These are phyloP conservation scores for Wickerhamiella slavikovae DNA, from an alignment of 805 yeast species.

Conservation along the genomic window DNA sequence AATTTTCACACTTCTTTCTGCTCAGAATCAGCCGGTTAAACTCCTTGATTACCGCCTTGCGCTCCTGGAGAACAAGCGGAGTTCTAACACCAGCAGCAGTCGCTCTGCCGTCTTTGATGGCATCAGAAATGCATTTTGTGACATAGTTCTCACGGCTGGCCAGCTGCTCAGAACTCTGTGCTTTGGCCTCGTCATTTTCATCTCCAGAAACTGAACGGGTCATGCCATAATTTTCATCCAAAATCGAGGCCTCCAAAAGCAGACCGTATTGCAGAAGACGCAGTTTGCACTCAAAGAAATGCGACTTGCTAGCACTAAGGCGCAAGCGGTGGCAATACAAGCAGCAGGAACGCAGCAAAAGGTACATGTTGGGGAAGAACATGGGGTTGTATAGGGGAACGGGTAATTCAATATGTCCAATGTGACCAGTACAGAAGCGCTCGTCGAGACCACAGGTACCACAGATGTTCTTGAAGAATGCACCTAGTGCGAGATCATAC, in stretches of 20 bases:
- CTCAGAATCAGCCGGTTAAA: constrained; percentile 53
- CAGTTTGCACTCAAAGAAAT: constrained; percentile 58
- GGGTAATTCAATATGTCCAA: constrained; percentile 94
- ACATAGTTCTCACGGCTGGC: constrained; percentile 51
- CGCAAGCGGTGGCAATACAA: constrained; percentile 78
- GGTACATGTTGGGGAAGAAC: constrained; percentile 79
- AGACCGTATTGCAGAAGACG: constrained; percentile 74
- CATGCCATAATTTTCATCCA: constrained; percentile 28
- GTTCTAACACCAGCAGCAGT: constrained; percentile 50
- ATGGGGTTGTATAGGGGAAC: constrained; percentile 89
- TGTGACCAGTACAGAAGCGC: constrained; percentile 90
- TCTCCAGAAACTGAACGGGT: neutral
- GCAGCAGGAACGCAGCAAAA: constrained; percentile 67
- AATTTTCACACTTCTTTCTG: constrained; percentile 83
- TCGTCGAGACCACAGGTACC: constrained; percentile 93
- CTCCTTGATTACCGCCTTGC: constrained; percentile 50
- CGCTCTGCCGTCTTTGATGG: constrained; percentile 58
- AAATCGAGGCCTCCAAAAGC: constrained; percentile 19
- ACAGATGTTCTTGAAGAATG: constrained; percentile 73
- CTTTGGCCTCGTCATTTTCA: constrained; percentile 19
- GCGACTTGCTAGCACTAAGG: constrained; percentile 46
- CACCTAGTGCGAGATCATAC: constrained; percentile 89
- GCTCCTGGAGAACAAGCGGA: constrained; percentile 70
- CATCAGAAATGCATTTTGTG: constrained; percentile 44
- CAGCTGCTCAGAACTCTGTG: constrained; percentile 22